These are phyloP conservation scores for Cercospora canescens DNA, from an alignment of 2,329 filamentous ascomycete genomes.

Conservation along the genomic window DNA sequence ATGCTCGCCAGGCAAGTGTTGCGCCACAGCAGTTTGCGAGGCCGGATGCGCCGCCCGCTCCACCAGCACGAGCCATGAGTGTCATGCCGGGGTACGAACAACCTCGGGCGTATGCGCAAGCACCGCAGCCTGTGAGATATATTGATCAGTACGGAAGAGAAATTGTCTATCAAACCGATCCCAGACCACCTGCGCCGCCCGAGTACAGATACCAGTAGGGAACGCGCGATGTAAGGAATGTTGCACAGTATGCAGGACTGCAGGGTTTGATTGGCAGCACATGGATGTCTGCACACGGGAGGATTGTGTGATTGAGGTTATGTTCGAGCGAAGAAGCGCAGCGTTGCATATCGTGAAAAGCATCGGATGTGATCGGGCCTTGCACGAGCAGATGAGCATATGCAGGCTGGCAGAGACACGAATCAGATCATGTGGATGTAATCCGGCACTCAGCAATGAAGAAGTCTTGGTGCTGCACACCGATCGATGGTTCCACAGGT, in stretches of 20 bases:
- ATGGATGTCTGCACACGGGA: not conserved
- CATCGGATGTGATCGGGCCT: too few relatives aligned
- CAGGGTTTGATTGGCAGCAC: not conserved
- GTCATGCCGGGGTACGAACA: conserved; percentile 39
- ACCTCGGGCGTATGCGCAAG: conserved; percentile 17
- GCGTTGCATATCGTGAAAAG: not conserved
- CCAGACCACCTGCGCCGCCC: conserved; percentile 24
- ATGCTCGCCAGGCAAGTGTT: conserved; percentile 41
- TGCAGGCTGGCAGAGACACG: not conserved
- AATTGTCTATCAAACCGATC: conserved; percentile 29
- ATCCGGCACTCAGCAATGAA: not conserved
- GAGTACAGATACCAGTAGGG: conserved; percentile 31
- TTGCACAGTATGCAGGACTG: not conserved
- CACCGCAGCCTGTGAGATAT: conserved; percentile 36
- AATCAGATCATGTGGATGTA: not conserved
- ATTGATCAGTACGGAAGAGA: conserved; percentile 43
- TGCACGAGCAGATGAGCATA: not conserved
- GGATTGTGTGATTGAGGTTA: not conserved
- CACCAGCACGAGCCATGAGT: conserved; percentile 39
- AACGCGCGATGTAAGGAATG: not conserved
- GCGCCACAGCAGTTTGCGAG: conserved; percentile 43
- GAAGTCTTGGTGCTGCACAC: not conserved
- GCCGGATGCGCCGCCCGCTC: conserved; percentile 17
- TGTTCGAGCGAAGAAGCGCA: not conserved
- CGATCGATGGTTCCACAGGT: not conserved